Base-by-base conservation (phyloP, 2,329 filamentous ascomycete genomes). In the Fusarium guadeloupense region DNA sequence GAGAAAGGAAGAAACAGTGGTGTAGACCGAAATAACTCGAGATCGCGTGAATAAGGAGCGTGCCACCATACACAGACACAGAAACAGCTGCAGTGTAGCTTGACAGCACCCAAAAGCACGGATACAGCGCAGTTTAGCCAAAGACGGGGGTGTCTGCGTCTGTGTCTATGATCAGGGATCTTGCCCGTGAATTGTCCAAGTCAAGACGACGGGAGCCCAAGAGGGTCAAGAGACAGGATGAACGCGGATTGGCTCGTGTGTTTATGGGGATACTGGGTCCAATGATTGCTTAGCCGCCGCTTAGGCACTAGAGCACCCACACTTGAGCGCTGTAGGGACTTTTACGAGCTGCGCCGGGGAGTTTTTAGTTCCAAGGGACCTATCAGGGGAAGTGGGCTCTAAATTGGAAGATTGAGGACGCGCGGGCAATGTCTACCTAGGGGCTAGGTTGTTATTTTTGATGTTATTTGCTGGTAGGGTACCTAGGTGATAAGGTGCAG, bases 251-350 rank as follows among this genome's bases (percentile, higher is more conserved):
- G 60, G 60, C 42, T 48, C 40, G 31, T 42, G 51, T 44, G 54
- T 33, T 55, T 56, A 63, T 42, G 60, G 60, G 60, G 60, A 56
- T 39, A 44, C 50, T 55, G 44, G 59, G 23, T 37, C 59, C 37
- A 56, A 59, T 63, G 7, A 55, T 63, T 64, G 60, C 54, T 54
- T 64, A 63, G 60, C 60, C 60, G 60, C 60, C 54, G 59, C 48
- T 50, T 43, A 37, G 54, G 46, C 30, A n/a, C 34, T 31, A 35
- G 23, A 37, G 17, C 20, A 33, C 28, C 33, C 39, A 37, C 37
- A 41, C 26, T 34, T 52, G 48, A 26, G 48, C 44, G 37, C 59
- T 45, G 47, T 30, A 26, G 46, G 10, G 53, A 52, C 38, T 58
- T 37, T 38, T n/a, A n/a, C 12, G 30, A 42, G 35, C 41, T 10